Evolutionary conservation across 768 basidiomycete genomes (phyloP), one percentile per base, ranked within the genome.

Genomic region (Lactarius vividus): DNA sequence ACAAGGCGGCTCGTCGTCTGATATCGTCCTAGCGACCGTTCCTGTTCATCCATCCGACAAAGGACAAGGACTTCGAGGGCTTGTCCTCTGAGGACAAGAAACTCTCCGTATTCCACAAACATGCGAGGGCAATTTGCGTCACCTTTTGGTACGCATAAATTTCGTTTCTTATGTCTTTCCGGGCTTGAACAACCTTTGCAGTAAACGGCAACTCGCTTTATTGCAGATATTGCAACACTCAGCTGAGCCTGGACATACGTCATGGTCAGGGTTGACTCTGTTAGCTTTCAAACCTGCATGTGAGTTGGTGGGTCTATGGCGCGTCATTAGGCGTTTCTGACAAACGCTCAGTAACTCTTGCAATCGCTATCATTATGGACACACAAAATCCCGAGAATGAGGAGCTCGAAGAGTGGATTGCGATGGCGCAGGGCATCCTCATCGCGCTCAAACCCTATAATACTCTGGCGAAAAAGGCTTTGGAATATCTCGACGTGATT

Each of bases 301-400:
- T 72, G 42, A 63, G 72, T 61, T 16, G n/a, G 26, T 31, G n/a
- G 23, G 23, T 29, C 35, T 15, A 44, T 53, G 28, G 10, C 37
- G 20, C 18, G 37, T 39, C 33, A 8, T 29, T 28, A 2, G 20
- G 10, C 13, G 37, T 28, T 6, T 26, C 57, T 67, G n/a, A 67
- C 31, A 18, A 23, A 3, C 2, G 3, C 53, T 7, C 62, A 73
- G 72, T 73, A 62, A 63, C 57, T 49, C 65, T 73, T 29, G 71
- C 71, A 13, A 61, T 73, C 31, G 72, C 72, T 28, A 69, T 73
- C 42, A 62, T 73, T n/a, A 72, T 73, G 71, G 71, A 73, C 23
- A 28, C 72, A 10, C 54, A 63, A 15, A 64, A 65, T 37, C 56
- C 66, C 20, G 64, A 68, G 52, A 71, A 68, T 29, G 69, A 73